Evolutionary conservation across 306 rosid genomes (phyloP).

Genomic region (Psophocarpus tetragonolobus): DNA sequence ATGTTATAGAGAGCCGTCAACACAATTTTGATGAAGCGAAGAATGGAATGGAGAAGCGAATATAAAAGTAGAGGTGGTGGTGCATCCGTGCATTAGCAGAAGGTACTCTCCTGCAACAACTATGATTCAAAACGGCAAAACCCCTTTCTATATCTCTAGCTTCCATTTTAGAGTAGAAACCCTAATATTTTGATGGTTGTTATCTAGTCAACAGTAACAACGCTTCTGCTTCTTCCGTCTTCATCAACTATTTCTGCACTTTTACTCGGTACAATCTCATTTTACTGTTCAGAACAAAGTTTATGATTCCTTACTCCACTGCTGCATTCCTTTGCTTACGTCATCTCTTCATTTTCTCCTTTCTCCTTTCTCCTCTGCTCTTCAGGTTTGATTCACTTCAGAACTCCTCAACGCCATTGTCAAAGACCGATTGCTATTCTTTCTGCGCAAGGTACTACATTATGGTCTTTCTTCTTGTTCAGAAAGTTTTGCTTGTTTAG

Average conservation of each 20-base stretch:
- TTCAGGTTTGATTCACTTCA: slow-evolving; percentile 4
- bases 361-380: neutral
- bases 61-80: too few relatives aligned
- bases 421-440: neutral
- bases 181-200: too few relatives aligned
- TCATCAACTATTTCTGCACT: neutral
- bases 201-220: neutral
- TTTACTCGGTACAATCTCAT: neutral
- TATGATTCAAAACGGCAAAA: too few relatives aligned
- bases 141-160: too few relatives aligned
- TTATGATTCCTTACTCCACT: neutral
- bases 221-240: neutral
- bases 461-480: neutral
- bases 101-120: too few relatives aligned
- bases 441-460: slow-evolving; percentile 6
- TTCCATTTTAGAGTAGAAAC: too few relatives aligned
- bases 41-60: too few relatives aligned
- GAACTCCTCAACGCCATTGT: neutral
- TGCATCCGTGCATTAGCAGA: too few relatives aligned
- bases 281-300: neutral
- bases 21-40: too few relatives aligned
- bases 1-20: too few relatives aligned
- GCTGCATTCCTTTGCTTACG: neutral
- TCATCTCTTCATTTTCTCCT: neutral
- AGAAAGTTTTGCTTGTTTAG: neutral